phyloP scores from a whole-genome alignment of 2,329 filamentous ascomycete genomes.

The Pseudogymnoascus sp. region DNA sequence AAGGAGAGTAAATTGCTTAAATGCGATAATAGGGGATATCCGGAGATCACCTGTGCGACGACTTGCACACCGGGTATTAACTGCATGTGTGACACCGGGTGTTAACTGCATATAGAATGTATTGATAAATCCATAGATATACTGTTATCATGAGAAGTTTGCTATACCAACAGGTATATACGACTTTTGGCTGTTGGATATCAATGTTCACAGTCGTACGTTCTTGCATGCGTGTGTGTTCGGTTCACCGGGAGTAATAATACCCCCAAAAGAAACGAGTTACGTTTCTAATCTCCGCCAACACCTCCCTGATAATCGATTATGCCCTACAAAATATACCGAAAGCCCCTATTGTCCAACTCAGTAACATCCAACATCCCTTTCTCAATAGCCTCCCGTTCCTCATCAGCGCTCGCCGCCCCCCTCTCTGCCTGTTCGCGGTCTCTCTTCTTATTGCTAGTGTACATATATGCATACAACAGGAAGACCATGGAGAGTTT shows the following conservation, averaged over 20 bases:
- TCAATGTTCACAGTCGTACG: too few relatives aligned
- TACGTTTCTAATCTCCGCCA: neutral
- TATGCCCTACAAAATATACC: conserved; percentile 39
- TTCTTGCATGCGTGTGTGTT: too few relatives aligned
- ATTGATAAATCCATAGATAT: neutral
- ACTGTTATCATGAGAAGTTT: neutral
- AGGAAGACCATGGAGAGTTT: conserved; percentile 42
- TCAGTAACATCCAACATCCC: conserved; percentile 50
- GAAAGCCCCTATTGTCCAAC: conserved; percentile 45
- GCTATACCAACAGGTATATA: too few relatives aligned
- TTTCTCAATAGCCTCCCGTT: conserved; percentile 42
- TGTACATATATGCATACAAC: conserved; percentile 48
- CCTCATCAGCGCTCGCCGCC: conserved; percentile 32
- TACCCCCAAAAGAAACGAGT: neutral
- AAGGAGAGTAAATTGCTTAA: conserved; percentile 12
- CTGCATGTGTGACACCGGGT: too few relatives aligned
- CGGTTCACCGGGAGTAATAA: too few relatives aligned
- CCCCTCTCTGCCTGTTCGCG: conserved; percentile 29
- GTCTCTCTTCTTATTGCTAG: conserved; percentile 46
- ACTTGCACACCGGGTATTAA: neutral
- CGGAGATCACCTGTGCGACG: conserved; percentile 16
- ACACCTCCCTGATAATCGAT: neutral
- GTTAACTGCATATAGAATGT: neutral
- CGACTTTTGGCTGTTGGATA: neutral
- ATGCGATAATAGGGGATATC: conserved; percentile 14